Percentiles rank a stretch among this genome's conserved stretches.
phyloP scores from a whole-genome alignment of 805 yeast genomes.

The Wickerhamomyces mucosus region DNA sequence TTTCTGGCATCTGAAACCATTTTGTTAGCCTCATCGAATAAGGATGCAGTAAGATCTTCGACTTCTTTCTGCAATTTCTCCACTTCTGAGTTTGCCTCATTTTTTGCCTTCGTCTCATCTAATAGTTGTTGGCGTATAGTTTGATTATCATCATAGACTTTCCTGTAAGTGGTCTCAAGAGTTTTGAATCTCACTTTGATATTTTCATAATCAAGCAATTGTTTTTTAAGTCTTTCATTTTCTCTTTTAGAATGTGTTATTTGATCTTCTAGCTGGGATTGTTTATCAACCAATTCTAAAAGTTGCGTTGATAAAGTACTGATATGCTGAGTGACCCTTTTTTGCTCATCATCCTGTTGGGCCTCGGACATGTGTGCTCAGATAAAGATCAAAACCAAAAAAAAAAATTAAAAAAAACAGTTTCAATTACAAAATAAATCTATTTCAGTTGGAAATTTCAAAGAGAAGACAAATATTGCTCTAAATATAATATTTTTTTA shows the following conservation, averaged over 20 bases:
- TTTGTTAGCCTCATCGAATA: conserved; percentile 76
- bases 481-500: too few relatives aligned
- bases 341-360: conserved; percentile 28
- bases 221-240: conserved; percentile 21
- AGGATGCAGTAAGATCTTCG: conserved; percentile 67
- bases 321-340: conserved; percentile 44
- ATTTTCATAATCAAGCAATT: conserved; percentile 10
- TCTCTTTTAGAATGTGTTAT: conserved; percentile 30
- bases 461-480: too few relatives aligned
- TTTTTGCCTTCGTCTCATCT: conserved; percentile 27
- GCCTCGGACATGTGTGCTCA: too few relatives aligned
- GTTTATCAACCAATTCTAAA: conserved; percentile 50
- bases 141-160: background rate
- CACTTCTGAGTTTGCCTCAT: conserved; percentile 49
- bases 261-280: conserved; percentile 44
- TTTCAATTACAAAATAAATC: too few relatives aligned
- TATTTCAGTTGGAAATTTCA: too few relatives aligned
- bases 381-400: too few relatives aligned
- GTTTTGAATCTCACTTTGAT: conserved; percentile 17
- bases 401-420: too few relatives aligned
- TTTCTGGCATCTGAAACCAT: conserved; percentile 77
- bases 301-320: conserved; percentile 48
- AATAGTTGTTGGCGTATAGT: conserved; percentile 7
- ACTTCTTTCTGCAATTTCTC: conserved; percentile 59
- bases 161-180: conserved; percentile 5